phyloP scores from a whole-genome alignment of 352 stramenopile genomes.

The Phytophthora pseudosyringae region DNA sequence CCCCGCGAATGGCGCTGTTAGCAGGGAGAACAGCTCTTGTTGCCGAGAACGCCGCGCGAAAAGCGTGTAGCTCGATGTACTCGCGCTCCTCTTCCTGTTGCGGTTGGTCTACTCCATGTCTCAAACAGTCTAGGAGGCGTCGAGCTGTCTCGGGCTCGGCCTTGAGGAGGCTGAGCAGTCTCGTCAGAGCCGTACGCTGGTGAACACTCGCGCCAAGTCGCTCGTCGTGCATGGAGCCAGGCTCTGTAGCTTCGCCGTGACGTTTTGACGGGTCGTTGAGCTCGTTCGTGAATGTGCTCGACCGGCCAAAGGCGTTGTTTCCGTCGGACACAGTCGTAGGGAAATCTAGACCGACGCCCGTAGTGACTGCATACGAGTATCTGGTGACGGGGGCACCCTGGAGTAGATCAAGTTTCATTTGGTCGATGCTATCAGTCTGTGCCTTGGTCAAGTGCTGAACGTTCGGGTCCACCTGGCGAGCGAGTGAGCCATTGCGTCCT shows the following conservation, averaged over 20 bases:
- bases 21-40: slow-evolving; percentile 12
- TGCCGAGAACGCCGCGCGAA: slow-evolving; percentile 40
- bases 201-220: slow-evolving; percentile 58
- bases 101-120: slow-evolving; percentile 17
- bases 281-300: slow-evolving; percentile 79
- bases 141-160: slow-evolving; percentile 22
- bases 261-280: slow-evolving; percentile 66
- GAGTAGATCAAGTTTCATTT: slow-evolving; percentile 66
- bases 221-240: slow-evolving; percentile 55
- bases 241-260: slow-evolving; percentile 75
- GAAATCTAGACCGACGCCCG: slow-evolving; percentile 64
- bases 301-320: slow-evolving; percentile 66
- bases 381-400: slow-evolving; percentile 53
- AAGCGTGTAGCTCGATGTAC: slow-evolving; percentile 59
- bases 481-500: slow-evolving; percentile 52
- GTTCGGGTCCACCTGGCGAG: slow-evolving; percentile 52
- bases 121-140: slow-evolving; percentile 36
- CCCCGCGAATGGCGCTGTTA: slow-evolving; percentile 3
- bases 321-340: slow-evolving; percentile 56
- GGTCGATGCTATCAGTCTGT: slow-evolving; percentile 78
- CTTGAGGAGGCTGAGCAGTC: slow-evolving; percentile 39
- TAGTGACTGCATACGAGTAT: slow-evolving; percentile 74
- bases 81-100: slow-evolving; percentile 31
- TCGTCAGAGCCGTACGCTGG: slow-evolving; percentile 65
- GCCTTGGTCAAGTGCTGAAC: slow-evolving; percentile 69